Conservation (phyloP, 805 yeast genomes). For the Spencermartinsiella europaea region DNA sequence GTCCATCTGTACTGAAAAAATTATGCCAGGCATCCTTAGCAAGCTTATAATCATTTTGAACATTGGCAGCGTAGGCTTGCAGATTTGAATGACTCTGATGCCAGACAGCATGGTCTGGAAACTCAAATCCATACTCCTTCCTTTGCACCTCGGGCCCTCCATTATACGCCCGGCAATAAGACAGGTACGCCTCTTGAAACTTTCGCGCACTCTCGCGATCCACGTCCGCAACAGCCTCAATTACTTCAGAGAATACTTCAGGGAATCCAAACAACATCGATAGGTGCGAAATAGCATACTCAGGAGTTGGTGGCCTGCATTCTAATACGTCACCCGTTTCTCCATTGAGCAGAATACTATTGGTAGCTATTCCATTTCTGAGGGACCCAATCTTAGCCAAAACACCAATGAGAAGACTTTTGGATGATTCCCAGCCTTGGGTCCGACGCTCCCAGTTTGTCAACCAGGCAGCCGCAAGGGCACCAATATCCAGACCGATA, state of each 20-base stretch:
- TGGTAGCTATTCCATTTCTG: conserved; percentile 5
- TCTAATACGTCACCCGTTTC: conserved; percentile 4
- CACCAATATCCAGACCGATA: conserved; percentile 7
- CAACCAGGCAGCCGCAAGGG: conserved; percentile 6
- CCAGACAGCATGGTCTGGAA: conserved; percentile 2
- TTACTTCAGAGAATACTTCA: conserved; percentile 6
- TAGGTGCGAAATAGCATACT: conserved; percentile 7
- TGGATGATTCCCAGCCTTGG: conserved; percentile 1
- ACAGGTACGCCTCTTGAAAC: conserved; percentile 1
- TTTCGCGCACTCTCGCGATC: neutral
- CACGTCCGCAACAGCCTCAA: conserved; percentile 2
- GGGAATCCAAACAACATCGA: conserved; percentile 11
- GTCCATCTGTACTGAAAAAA: conserved; percentile 4
- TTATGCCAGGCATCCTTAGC: conserved; percentile 4
- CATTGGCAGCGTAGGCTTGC: conserved; percentile 2
- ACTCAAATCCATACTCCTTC: conserved; percentile 6
- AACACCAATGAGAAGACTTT: neutral
- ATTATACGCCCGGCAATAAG: conserved; percentile 6
- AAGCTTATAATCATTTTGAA: neutral
- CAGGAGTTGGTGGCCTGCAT: conserved; percentile 7
- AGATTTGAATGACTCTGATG: conserved; percentile 7
- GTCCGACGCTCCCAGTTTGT: conserved; percentile 7
- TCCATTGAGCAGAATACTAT: conserved; percentile 4
- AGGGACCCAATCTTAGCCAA: conserved; percentile 1
- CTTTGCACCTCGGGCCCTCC: conserved; percentile 1